Evolutionary conservation across 179 eudicot genomes (phyloP), one percentile per base, ranked within the genome.

Genomic region (Dionaea muscipula): DNA sequence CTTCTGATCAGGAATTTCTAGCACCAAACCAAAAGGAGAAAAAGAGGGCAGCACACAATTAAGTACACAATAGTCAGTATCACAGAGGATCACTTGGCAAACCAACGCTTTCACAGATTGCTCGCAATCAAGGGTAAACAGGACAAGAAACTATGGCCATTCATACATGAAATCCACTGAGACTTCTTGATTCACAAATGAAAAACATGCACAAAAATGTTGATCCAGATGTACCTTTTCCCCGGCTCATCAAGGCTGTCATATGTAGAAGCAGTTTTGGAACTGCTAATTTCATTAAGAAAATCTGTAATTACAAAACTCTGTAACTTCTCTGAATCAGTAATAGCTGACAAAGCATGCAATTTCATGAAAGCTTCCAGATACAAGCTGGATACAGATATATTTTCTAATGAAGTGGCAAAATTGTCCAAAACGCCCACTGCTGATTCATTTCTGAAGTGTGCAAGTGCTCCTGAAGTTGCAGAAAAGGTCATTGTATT

Each of bases 201-300:
- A 4, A 43, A 39, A 2, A 18, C 47, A 3, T 24, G 26, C 5
- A 24, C 14, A 49, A 49, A 1, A 15, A 49, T 49, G 17, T 17
- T 26, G 22, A 49, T 49, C 19, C 21, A 41, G 35, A 47, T 25
- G 27, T 87, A 91, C 98, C 98, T 91, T 79, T 79, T 78, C 69
- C 98, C 98, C 65, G 89, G 67, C 70, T 77, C 93, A 76, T 91
- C 98, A 58, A 91, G 96, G 70, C 93, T 81, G 54, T 61, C 75
- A 70, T 82, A 91, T 55, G 78, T 81, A 58, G 98, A 91, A 51
- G 80, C 57, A 41, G 76, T 47, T 28, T 75, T 75, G 26, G 75
- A 76, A 63, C 71, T 71, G 62, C 73, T 76, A 51, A 91, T 71
- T 76, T 87, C 98, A 65, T 66, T 56, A 31, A 91, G 81, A 72